These are phyloP conservation scores for Hanseniaspora lindneri DNA, from an alignment of 805 yeast species.

Conservation along the genomic window DNA sequence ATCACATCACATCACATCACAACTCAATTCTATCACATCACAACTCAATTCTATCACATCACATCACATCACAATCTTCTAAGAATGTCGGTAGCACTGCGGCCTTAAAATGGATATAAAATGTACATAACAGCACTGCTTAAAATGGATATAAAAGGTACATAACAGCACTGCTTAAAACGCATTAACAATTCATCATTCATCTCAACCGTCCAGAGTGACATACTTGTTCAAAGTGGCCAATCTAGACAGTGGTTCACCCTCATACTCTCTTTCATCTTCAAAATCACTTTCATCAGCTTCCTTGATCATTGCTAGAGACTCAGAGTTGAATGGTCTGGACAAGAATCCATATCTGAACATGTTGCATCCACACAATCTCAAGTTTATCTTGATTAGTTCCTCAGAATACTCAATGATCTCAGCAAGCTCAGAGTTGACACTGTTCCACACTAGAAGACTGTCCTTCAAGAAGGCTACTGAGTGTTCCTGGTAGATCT, in stretches of 20 bases:
- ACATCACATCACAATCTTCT: too few species aligned
- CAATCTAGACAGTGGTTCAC: conserved; percentile 11
- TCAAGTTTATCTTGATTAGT: conserved; percentile 32
- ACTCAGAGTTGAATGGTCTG: conserved; percentile 35
- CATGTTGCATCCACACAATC: conserved; percentile 38
- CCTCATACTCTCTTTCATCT: conserved; percentile 17
- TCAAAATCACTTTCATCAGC: conserved; percentile 25
- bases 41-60: too few species aligned
- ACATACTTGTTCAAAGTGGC: conserved; percentile 14
- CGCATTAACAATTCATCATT: too few species aligned
- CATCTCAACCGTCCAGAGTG: conserved; percentile 1
- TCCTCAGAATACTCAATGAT: conserved; percentile 41
- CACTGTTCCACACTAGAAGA: conserved; percentile 42
- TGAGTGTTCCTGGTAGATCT: conserved; percentile 18
- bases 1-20: too few species aligned
- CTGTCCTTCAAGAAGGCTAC: conserved; percentile 30
- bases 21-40: too few species aligned
- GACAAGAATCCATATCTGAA: conserved; percentile 43
- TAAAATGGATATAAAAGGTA: too few species aligned
- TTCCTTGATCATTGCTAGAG: conserved; percentile 34
- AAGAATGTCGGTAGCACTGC: too few species aligned
- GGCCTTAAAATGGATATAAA: too few species aligned
- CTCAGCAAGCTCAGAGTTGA: conserved; percentile 39
- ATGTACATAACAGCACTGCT: too few species aligned
- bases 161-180: too few species aligned